These are phyloP conservation scores for Claviceps digitariae DNA, from an alignment of 2,329 filamentous ascomycete genomes.

Conservation along the genomic window DNA sequence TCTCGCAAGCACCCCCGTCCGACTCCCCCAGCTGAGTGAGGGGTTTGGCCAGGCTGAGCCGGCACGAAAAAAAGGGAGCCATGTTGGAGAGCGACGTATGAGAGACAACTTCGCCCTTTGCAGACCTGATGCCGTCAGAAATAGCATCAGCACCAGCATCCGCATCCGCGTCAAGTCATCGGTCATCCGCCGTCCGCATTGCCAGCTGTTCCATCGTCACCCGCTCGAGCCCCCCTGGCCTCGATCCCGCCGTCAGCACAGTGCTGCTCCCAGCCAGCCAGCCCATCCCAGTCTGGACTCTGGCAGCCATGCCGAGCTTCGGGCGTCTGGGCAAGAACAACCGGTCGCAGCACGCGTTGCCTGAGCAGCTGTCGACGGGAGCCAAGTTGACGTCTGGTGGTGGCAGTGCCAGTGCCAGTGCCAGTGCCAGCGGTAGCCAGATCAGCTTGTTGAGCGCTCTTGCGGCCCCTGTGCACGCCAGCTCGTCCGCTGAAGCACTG, in stretches of 20 bases:
- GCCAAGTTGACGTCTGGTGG: conserved; percentile 18
- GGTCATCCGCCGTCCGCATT: background rate
- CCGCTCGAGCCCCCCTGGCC: background rate
- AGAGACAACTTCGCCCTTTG: conserved; percentile 6
- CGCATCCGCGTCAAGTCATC: too few species aligned
- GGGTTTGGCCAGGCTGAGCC: conserved; percentile 4
- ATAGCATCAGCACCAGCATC: conserved; percentile 2
- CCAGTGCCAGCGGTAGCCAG: background rate
- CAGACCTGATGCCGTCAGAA: conserved; percentile 5
- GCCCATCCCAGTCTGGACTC: background rate
- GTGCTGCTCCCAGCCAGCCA: background rate
- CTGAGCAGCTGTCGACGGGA: conserved; percentile 27
- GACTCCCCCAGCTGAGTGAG: conserved; percentile 1
- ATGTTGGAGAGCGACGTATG: conserved; percentile 1
- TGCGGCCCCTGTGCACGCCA: conserved; percentile 8
- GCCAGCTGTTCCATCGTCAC: background rate
- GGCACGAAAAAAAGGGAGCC: conserved; percentile 1
- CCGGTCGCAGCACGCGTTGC: conserved; percentile 42
- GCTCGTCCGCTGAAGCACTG: conserved; percentile 18
- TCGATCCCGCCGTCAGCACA: background rate
- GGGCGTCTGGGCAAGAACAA: conserved; percentile 42
- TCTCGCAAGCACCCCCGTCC: background rate
- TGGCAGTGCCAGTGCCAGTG: conserved; percentile 4
- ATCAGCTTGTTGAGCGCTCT: background rate
- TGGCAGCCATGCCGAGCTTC: conserved; percentile 34